A percentile compares a stretch with the other conserved stretches of the same genome.
phyloP scores from a whole-genome alignment of 164 flowering plant genomes.

The Aristolochia fimbriata region DNA sequence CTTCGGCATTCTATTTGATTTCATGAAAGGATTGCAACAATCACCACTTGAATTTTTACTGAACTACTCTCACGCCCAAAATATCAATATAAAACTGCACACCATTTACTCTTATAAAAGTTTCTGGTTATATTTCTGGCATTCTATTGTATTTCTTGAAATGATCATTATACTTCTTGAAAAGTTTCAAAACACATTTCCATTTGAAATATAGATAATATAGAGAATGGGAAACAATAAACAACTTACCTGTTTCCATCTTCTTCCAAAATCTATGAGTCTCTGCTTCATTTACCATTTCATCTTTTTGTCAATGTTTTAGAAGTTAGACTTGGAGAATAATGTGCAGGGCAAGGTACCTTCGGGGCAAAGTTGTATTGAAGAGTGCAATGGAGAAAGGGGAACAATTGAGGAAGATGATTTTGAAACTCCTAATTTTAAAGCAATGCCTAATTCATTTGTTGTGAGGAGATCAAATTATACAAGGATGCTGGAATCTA shows the following conservation, averaged over 20 bases:
- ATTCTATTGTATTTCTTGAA: not conserved
- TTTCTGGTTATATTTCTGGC: not conserved
- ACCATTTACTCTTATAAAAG: not conserved
- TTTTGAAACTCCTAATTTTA: no score
- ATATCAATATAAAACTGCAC: not conserved
- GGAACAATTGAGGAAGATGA: slow-evolving; percentile 27
- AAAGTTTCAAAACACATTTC: no score
- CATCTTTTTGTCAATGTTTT: not conserved
- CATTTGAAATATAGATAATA: not conserved
- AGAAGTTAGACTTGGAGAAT: not conserved
- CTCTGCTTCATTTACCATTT: not conserved
- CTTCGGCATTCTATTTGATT: no score
- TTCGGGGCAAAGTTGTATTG: slow-evolving; percentile 20
- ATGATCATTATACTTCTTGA: no score
- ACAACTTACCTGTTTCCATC: no score
- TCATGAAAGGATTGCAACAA: no score
- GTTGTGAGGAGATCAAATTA: slow-evolving; percentile 32
- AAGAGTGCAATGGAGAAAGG: slow-evolving; percentile 26
- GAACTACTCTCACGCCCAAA: no score
- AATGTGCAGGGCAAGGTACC: slow-evolving; percentile 24
- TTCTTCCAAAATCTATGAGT: no score
- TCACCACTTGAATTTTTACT: no score
- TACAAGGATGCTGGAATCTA: slow-evolving; percentile 43
- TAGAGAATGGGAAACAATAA: no score
- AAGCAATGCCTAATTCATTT: no score